A percentile compares a stretch with the other conserved stretches of the same genome.
Evolutionary conservation across 306 rosid genomes (phyloP).

Genomic region (Arachis hypogaea): DNA sequence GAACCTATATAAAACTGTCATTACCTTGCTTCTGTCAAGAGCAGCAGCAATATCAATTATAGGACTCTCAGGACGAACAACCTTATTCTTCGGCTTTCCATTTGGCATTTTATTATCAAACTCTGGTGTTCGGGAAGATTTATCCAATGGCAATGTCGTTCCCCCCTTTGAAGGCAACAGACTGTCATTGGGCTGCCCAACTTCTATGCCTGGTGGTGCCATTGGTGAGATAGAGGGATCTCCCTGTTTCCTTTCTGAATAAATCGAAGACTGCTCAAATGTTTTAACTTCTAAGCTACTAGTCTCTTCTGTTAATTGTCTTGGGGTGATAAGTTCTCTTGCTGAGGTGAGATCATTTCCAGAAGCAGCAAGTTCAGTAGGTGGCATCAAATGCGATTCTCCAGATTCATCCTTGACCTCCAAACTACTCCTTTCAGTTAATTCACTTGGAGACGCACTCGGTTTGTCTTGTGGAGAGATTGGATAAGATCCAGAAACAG

Average conservation of each 20-base stretch:
- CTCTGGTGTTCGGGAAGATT: slow-evolving; percentile 39
- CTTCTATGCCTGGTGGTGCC: slow-evolving; percentile 44
- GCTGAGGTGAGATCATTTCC: slow-evolving; percentile 41
- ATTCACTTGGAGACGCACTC: slow-evolving; percentile 39
- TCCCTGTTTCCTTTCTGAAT: slow-evolving; percentile 46
- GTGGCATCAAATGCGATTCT: slow-evolving; percentile 35
- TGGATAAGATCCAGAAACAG: slow-evolving; percentile 37
- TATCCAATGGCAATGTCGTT: slow-evolving; percentile 46
- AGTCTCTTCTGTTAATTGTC: slow-evolving; percentile 42
- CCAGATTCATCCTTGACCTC: slow-evolving; percentile 22
- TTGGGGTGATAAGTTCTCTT: slow-evolving; percentile 32
- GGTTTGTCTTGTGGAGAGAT: slow-evolving; percentile 32
- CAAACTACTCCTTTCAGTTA: slow-evolving; percentile 34
- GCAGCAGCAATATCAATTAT: slow-evolving; percentile 77
- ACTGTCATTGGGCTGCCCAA: slow-evolving; percentile 49
- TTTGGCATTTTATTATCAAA: slow-evolving; percentile 51
- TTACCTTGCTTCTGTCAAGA: slow-evolving; percentile 93
- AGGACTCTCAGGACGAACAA: slow-evolving; percentile 75
- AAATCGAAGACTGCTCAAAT: slow-evolving; percentile 40
- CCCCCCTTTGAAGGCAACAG: slow-evolving; percentile 49
- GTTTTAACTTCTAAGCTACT: slow-evolving; percentile 46
- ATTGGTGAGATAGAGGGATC: slow-evolving; percentile 39
- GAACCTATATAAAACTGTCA: slow-evolving; percentile 34
- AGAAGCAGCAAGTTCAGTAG: slow-evolving; percentile 38
- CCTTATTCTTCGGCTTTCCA: slow-evolving; percentile 59